Evolutionary conservation across 2,329 filamentous ascomycete species (phyloP).

Genomic region (Mycogone perniciosa): DNA sequence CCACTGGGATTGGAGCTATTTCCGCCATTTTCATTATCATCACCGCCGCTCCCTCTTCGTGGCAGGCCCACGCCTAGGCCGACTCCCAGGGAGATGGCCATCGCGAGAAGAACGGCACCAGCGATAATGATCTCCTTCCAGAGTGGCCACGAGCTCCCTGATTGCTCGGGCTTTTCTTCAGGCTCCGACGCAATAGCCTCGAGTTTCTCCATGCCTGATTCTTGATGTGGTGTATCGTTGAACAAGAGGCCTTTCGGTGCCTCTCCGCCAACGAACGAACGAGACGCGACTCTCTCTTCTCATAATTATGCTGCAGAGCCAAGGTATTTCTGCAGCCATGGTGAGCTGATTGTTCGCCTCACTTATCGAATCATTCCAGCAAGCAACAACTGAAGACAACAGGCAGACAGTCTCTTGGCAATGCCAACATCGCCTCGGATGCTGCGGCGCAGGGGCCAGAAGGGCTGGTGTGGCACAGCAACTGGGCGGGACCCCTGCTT

Average conservation of each 20-base stretch:
- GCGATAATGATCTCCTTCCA: slow-evolving; percentile 27
- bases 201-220: not conserved
- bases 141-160: slow-evolving; percentile 17
- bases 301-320: too few species aligned
- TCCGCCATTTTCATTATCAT: slow-evolving; percentile 16
- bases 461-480: slow-evolving; percentile 7
- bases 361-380: not conserved
- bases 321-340: too few species aligned
- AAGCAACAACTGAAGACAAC: too few species aligned
- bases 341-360: too few species aligned
- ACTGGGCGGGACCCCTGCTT: not conserved
- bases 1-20: slow-evolving; percentile 12
- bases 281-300: too few species aligned
- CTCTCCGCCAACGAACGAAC: too few species aligned
- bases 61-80: slow-evolving; percentile 52
- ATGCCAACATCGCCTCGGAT: not conserved
- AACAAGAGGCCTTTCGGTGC: too few species aligned
- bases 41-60: slow-evolving; percentile 20
- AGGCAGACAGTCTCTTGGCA: too few species aligned
- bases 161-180: not conserved
- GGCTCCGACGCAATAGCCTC: not conserved
- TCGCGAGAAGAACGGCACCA: slow-evolving; percentile 18
- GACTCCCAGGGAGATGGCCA: slow-evolving; percentile 41
- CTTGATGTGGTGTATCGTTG: too few species aligned
- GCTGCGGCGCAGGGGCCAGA: slow-evolving; percentile 8